A percentile compares a stretch with the other conserved stretches of the same genome.
Evolutionary conservation across 495 filamentous ascomycete species (phyloP).

Genomic region (Xylaria intraflava): DNA sequence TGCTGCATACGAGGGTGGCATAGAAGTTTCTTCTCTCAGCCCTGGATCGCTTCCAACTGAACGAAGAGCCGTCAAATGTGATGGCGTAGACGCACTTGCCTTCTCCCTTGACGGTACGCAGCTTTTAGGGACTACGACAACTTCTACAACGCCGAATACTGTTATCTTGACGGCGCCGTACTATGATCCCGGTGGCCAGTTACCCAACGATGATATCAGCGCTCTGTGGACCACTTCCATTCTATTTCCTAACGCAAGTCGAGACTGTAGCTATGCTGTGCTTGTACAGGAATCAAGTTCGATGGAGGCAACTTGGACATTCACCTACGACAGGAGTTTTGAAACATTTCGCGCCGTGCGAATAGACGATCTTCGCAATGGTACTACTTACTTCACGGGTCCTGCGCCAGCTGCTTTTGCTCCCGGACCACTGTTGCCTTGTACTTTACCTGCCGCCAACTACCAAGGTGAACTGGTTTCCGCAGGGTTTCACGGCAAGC

Average conservation of each 20-base stretch:
- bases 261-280: conserved; percentile 69
- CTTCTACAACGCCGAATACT: conserved; percentile 56
- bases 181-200: conserved; percentile 52
- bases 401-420: conserved; percentile 46
- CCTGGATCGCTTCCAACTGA: conserved; percentile 57
- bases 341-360: conserved; percentile 72
- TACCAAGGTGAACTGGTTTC: conserved; percentile 66
- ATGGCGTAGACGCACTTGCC: conserved; percentile 65
- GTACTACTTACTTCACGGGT: conserved; percentile 75
- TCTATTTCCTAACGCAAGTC: conserved; percentile 70
- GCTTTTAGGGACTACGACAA: conserved; percentile 71
- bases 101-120: conserved; percentile 82
- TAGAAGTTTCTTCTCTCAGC: conserved; percentile 75
- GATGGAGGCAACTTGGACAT: conserved; percentile 69
- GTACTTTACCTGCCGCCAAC: conserved; percentile 62
- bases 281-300: conserved; percentile 62
- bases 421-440: conserved; percentile 49
- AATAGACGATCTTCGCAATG: conserved; percentile 65
- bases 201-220: conserved; percentile 61
- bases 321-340: conserved; percentile 70
- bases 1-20: conserved; percentile 77
- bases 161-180: conserved; percentile 78
- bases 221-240: conserved; percentile 86
- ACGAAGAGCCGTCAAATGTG: conserved; percentile 73
- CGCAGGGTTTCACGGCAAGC: conserved; percentile 64